phyloP scores from a whole-genome alignment of 2,329 filamentous ascomycete genomes.

The Hymenotorrendiella dingleyae region DNA sequence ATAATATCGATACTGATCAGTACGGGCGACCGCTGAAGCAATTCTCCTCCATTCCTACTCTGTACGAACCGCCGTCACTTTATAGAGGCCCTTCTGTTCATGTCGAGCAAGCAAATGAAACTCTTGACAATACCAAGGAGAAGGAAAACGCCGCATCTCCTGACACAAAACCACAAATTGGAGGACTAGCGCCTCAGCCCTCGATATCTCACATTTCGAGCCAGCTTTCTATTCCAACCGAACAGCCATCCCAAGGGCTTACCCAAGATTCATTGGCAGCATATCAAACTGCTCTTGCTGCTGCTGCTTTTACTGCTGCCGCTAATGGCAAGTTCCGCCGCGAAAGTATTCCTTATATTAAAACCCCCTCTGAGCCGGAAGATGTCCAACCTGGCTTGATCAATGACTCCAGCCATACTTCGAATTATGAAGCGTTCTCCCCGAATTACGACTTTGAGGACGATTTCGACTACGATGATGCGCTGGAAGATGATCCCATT shows the following conservation, averaged over 20 bases:
- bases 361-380: conserved; percentile 23
- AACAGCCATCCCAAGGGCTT: conserved; percentile 30
- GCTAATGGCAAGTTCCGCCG: conserved; percentile 70
- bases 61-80: conserved; percentile 27
- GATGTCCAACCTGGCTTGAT: conserved; percentile 33
- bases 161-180: not conserved
- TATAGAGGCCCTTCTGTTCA: too few relatives aligned
- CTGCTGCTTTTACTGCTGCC: conserved; percentile 71
- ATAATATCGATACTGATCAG: conserved; percentile 58
- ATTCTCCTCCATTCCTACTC: conserved; percentile 24
- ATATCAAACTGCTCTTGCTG: conserved; percentile 79
- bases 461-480: conserved; percentile 51
- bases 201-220: conserved; percentile 15
- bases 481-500: conserved; percentile 79
- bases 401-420: conserved; percentile 35
- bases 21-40: conserved; percentile 53
- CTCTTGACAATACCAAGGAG: not conserved
- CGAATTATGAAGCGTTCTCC: conserved; percentile 31
- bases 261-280: conserved; percentile 57
- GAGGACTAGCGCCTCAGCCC: conserved; percentile 20
- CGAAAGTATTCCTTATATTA: conserved; percentile 30
- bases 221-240: conserved; percentile 1
- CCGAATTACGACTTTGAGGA: conserved; percentile 33
- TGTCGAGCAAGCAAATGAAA: too few relatives aligned
- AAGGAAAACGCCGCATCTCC: conserved; percentile 6